Base-by-base conservation (phyloP, 2,329 filamentous ascomycete species). In the Aspergillus versicolor region DNA sequence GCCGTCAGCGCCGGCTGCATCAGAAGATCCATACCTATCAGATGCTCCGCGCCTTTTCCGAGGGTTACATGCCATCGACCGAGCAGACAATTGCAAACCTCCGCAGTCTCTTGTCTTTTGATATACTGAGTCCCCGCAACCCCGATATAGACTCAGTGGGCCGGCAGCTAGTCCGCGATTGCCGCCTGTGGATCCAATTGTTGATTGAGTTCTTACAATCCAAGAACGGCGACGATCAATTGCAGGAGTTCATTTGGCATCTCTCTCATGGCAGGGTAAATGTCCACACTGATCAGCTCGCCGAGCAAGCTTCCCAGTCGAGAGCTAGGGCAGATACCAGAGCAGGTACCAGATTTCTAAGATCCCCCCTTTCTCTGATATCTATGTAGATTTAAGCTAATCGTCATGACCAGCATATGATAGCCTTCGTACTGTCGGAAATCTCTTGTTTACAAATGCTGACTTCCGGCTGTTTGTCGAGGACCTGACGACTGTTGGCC, bases 1-100 rank as follows among this genome's bases (percentile, higher is more conserved):
- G 81, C 32, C 78, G 92, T 53, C 90, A 96, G 81, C 82, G 86
- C 47, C 81, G 86, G 66, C 82, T 96, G 57, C 90, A 93, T 69
- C 87, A 93, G 73, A 97, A 96, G 80, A 83, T 97, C 59, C 93
- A 96, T 76, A 88, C 88, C 24, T 97, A 96, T 71, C 91, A 96
- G 79, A 96, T 96, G 88, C 72, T 92, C 27, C 84, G 90, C 52
- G 93, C 93, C 54, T 73, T 97, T 9, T 84, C 84, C 1, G 85
- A 90, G 67, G 93, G 93, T 5, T 97, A 87, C 75, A 92, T 97
- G 89, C 93, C 93, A 46, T 94, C 91, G 5, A 97, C 90, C 11
- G 88, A 94, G 65, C 93, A 97, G 73, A 70, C 83, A 64, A 88
- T 94, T 66, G 79, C 88, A 70, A 92, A 95, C 63, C 79, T 97